These are phyloP conservation scores for Fusarium pininemorale DNA, from an alignment of 2,329 filamentous ascomycete genomes.

Conservation along the genomic window DNA sequence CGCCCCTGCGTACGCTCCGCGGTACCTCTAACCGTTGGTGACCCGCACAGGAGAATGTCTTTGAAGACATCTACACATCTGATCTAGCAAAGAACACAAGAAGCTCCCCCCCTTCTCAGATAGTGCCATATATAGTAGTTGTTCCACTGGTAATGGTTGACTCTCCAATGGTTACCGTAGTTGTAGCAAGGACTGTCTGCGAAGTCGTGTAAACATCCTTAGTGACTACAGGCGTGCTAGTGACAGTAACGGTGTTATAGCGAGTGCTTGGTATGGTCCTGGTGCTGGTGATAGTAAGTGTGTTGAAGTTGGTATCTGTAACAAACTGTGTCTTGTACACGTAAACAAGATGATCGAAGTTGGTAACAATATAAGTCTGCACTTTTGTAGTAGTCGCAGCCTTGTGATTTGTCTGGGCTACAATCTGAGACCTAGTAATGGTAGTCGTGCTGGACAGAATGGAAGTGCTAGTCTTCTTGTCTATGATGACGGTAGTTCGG, in stretches of 20 bases:
- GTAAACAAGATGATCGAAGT: background rate
- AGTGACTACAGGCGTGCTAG: background rate
- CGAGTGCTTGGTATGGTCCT: background rate
- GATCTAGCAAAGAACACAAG: no score
- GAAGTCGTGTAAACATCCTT: background rate
- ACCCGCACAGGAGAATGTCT: no score
- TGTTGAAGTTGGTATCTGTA: background rate
- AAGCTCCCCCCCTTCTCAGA: background rate
- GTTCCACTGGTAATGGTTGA: background rate
- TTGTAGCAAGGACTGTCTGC: background rate
- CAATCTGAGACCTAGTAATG: background rate
- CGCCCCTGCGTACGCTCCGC: no score
- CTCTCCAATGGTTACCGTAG: background rate
- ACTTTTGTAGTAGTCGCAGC: background rate
- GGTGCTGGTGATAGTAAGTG: background rate
- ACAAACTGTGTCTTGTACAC: background rate
- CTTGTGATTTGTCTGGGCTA: background rate
- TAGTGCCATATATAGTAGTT: background rate
- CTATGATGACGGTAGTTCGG: background rate
- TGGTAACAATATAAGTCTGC: background rate
- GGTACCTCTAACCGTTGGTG: no score
- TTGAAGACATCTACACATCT: no score
- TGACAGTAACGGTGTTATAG: background rate
- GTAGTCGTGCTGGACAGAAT: background rate
- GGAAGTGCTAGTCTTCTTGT: background rate